A percentile compares a stretch with the other conserved stretches of the same genome.
Conservation (phyloP, 2,329 filamentous ascomycete species). For the Penicillium hordei region DNA sequence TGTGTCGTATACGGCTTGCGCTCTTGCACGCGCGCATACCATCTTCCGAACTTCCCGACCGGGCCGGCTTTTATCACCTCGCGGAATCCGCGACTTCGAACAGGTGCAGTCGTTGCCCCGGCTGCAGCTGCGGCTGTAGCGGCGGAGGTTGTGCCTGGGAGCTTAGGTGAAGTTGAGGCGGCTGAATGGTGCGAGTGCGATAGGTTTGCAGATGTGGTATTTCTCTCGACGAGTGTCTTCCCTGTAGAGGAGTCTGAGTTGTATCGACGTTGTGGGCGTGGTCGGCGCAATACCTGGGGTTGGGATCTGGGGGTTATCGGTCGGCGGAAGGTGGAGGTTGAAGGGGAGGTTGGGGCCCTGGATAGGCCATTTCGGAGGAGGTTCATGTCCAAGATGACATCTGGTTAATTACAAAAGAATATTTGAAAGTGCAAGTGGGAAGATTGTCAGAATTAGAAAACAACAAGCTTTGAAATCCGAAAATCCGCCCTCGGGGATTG, state of each 20-base stretch:
- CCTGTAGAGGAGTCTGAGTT: conserved; percentile 10
- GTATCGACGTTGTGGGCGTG: conserved; percentile 21
- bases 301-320: conserved; percentile 13
- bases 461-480: neutral
- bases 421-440: neutral
- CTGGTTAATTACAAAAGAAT: neutral
- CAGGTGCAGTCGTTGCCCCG: conserved; percentile 23
- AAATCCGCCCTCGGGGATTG: neutral
- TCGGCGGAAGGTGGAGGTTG: conserved; percentile 7
- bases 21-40: conserved; percentile 70
- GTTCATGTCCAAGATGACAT: conserved; percentile 16
- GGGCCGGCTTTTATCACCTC: conserved; percentile 33
- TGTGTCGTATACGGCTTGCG: conserved; percentile 77
- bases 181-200: neutral
- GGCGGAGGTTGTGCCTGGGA: conserved; percentile 14
- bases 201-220: neutral
- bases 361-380: conserved; percentile 17
- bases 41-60: conserved; percentile 36
- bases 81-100: conserved; percentile 28
- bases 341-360: conserved; percentile 10
- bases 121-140: conserved; percentile 28
- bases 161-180: neutral
- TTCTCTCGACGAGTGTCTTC: neutral
- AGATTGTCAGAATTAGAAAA: neutral
- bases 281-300: conserved; percentile 16